phyloP scores from a whole-genome alignment of 306 rosid species.

The Begonia loranthoides region DNA sequence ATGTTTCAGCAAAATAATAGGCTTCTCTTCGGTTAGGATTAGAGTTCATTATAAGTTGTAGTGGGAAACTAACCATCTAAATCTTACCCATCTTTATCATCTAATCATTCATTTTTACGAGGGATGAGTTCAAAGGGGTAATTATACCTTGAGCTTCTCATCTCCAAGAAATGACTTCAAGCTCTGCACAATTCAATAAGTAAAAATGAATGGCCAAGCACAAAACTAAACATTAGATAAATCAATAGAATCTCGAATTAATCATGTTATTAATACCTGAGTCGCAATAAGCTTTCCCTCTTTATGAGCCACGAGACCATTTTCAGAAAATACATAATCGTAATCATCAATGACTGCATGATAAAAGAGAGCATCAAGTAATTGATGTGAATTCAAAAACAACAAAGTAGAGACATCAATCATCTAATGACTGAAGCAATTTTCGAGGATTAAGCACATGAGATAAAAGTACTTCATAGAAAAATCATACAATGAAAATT shows the following conservation, averaged over 20 bases:
- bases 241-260: background rate
- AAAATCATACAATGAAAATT: too few species aligned
- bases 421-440: too few species aligned
- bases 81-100: background rate
- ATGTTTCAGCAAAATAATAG: background rate
- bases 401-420: too few species aligned
- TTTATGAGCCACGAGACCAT: conserved; percentile 91
- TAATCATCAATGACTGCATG: conserved; percentile 62
- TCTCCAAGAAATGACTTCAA: conserved; percentile 68
- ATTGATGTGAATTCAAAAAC: too few species aligned
- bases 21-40: too few species aligned
- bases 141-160: conserved; percentile 58
- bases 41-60: too few species aligned
- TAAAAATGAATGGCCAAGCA: background rate
- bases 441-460: too few species aligned
- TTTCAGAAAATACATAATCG: conserved; percentile 88
- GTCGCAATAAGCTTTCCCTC: conserved; percentile 65
- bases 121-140: background rate
- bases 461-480: too few species aligned
- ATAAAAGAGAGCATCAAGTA: conserved; percentile 8
- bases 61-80: too few species aligned
- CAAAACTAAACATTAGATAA: background rate
- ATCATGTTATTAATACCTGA: conserved; percentile 35
- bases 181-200: conserved; percentile 35
- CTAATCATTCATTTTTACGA: too few species aligned